Conservation (phyloP, 169 alveolate genomes). For the Ichthyophthirius multifiliis region DNA sequence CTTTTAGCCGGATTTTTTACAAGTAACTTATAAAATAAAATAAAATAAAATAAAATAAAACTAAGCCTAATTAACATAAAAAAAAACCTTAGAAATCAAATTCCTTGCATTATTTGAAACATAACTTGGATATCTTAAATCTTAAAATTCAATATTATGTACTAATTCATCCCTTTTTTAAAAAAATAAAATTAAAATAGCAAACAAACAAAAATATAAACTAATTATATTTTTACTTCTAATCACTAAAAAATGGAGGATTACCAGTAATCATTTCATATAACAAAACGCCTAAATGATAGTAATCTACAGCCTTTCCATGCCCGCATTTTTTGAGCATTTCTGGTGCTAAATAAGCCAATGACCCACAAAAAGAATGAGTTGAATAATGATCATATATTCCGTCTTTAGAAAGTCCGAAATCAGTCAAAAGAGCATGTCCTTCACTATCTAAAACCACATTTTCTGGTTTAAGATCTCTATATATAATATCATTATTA, state of each 20-base stretch:
- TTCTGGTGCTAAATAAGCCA: conserved; percentile 90
- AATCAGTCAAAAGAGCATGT: conserved; percentile 88
- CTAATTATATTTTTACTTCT: conserved; percentile 29
- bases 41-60: no score
- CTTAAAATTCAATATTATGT: conserved; percentile 38
- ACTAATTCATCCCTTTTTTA: conserved; percentile 33
- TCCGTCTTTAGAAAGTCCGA: conserved; percentile 89
- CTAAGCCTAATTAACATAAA: conserved; percentile 26
- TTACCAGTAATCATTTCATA: conserved; percentile 86
- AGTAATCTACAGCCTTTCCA: conserved; percentile 88
- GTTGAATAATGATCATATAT: conserved; percentile 62
- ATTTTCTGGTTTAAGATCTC: conserved; percentile 92
- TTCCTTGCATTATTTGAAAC: conserved; percentile 34
- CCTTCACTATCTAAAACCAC: conserved; percentile 89
- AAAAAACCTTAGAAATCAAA: conserved; percentile 4
- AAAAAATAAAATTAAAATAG: not conserved
- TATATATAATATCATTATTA: conserved; percentile 67
- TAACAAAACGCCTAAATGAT: conserved; percentile 78
- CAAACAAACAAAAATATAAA: no score
- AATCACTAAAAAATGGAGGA: conserved; percentile 77
- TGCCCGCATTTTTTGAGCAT: conserved; percentile 83
- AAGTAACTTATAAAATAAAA: conserved; percentile 22
- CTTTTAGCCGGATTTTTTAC: conserved; percentile 75
- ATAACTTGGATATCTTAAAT: conserved; percentile 31
- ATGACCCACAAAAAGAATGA: conserved; percentile 84